These are phyloP conservation scores for Mimosa bimucronata DNA, from an alignment of 306 rosid genomes.

Conservation along the genomic window DNA sequence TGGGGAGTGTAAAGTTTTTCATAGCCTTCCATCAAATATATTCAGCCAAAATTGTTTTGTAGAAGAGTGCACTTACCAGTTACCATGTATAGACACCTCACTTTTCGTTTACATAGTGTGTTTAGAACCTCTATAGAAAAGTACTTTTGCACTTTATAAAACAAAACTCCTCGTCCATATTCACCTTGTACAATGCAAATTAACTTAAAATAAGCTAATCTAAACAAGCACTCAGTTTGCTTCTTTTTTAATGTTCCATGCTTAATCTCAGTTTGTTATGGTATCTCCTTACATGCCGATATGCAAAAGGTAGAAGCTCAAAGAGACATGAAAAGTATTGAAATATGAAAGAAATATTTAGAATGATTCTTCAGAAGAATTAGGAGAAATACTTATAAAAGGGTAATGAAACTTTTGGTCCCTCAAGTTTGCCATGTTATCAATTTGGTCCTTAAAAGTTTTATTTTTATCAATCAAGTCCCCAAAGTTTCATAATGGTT, in stretches of 20 bases:
- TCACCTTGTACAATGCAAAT: not conserved
- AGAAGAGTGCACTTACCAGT: not conserved
- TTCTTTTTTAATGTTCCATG: not conserved
- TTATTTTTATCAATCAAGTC: not conserved
- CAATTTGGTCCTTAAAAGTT: not conserved
- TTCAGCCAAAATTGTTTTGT: conserved; percentile 6
- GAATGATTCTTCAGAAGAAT: not conserved
- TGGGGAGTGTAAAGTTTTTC: conserved; percentile 10
- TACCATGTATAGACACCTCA: not conserved
- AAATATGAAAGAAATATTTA: not conserved
- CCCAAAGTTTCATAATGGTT: not conserved
- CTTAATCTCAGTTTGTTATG: not conserved
- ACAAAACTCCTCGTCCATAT: not conserved
- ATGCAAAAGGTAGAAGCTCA: not conserved
- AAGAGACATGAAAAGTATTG: not conserved
- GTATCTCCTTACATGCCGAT: not conserved
- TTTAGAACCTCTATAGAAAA: not conserved
- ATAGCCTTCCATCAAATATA: not conserved
- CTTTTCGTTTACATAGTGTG: not conserved
- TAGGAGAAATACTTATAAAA: not conserved
- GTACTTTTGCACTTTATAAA: not conserved
- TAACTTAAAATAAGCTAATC: too few relatives aligned
- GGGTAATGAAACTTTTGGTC: not conserved
- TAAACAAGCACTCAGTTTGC: too few relatives aligned
- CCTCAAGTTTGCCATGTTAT: not conserved